Base-by-base conservation (phyloP, 2,329 filamentous ascomycete genomes). In the Aotearoamyces nothofagi region DNA sequence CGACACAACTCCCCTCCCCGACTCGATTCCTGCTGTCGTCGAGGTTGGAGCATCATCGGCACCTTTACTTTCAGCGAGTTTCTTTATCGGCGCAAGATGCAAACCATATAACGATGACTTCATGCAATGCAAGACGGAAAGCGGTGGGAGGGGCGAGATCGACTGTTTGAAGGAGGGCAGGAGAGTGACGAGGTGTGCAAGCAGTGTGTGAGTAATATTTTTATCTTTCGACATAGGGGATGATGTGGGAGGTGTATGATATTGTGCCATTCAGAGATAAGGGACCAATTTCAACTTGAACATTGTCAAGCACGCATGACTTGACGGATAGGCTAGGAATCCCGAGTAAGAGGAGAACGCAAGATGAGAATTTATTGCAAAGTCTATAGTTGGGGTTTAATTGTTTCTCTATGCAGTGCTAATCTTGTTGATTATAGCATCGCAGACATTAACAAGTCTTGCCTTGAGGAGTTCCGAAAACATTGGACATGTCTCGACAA, bases 121-220 rank as follows among this genome's bases (percentile, higher is more conserved):
- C 62, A 98, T 98, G 87, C 81, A 92, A 64, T 98, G 90, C 78
- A 98, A 98, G 77, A 81, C 72, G 44, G 84, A 94, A 60, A 76
- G 83, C 47, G 78, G 81, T 38, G 90, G 90, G 47, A 74, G 71
- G 57, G 90, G 84, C 54, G 90, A 98, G 65, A 57, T 92, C 39
- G 82, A 93, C 44, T 98, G 90, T 60, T 61, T 98, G 69, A 87
- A 82, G 66, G 90, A 98, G 63, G 90, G 90, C 33, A 72, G 90
- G 55, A 81, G 90, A 57, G 90, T 98, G 37, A 98, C 90, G 45
- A 73, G 90, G 60, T 98, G 90, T 64, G 90, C 90, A 34, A 77
- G 80, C 45, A 92, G 83, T 58, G 90, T 98, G 82, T 93, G 78
- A 47, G 80, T 78, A 6, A 7, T 9, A 16, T 8, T 27, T 9